These are phyloP conservation scores for Quercus rubra DNA, from an alignment of 306 rosid species.

Conservation along the genomic window DNA sequence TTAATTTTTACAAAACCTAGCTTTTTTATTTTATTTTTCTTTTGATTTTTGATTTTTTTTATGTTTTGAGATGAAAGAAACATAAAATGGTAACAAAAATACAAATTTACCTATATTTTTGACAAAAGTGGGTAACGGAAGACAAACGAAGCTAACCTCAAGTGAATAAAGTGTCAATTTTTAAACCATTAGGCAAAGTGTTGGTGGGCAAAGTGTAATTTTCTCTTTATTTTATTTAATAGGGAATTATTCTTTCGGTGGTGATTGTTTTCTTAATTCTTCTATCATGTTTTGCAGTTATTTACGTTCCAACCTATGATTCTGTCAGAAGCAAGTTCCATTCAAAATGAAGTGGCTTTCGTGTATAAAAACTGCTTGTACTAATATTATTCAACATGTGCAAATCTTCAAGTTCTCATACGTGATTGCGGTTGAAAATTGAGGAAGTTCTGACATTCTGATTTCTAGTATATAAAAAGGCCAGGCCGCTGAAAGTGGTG, in stretches of 20 bases:
- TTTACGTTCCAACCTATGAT: slow-evolving; percentile 70
- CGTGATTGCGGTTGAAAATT: slow-evolving; percentile 23
- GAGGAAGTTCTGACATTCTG: slow-evolving; percentile 20
- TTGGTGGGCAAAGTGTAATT: too few relatives aligned
- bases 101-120: too few relatives aligned
- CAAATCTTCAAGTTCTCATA: slow-evolving; percentile 21
- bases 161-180: accelerated
- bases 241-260: neutral
- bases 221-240: too few relatives aligned
- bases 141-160: accelerated
- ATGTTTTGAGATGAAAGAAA: too few relatives aligned
- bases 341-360: slow-evolving; percentile 38
- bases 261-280: slow-evolving; percentile 1
- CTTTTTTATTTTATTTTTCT: too few relatives aligned
- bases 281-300: slow-evolving; percentile 48
- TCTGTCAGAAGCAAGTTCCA: slow-evolving; percentile 69
- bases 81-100: too few relatives aligned
- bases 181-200: too few relatives aligned
- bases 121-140: accelerated
- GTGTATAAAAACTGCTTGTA: neutral
- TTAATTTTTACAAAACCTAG: too few relatives aligned
- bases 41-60: too few relatives aligned
- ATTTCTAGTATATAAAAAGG: slow-evolving; percentile 9
- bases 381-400: neutral
- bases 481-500: neutral